Evolutionary conservation across 2,329 filamentous ascomycete genomes (phyloP), one percentile per base, ranked within the genome.

Genomic region (Fusarium luffae): DNA sequence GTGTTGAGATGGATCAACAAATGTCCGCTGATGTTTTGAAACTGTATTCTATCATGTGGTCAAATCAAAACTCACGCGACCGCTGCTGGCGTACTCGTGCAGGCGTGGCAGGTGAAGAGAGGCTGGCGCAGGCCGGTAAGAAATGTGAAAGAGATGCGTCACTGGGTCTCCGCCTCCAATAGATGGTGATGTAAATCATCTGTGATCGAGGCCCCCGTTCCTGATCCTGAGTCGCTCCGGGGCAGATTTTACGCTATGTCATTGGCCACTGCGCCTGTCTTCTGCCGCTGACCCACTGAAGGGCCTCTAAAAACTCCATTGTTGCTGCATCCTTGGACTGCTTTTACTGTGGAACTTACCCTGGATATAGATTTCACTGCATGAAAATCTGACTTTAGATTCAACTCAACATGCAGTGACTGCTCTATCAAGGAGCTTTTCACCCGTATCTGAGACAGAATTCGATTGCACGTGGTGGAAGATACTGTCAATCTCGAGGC

Each of bases 61-160:
- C 56, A 48, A 60, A 68, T 48, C 59, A 52, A 69, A 61, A 57
- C 68, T 71, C 73, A 75, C 73, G 71, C 70, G 72, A 71, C 63
- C 58, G 54, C 27, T 54, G 47, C 47, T 50, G 51, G 66, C 42
- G 68, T 47, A 68, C 67, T 68, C 54, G 54, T 60, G 54, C 37
- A 68, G 56, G 67, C 67, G 67, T 71, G 68, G 68, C 68, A 71
- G 68, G 49, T 69, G 44, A 69, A 68, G 59, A 68, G 59, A 69
- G 68, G 68, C 40, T 52, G 48, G 49, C 34, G 32, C 49, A 51
- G 49, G 23, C 63, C 60, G 61, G 60, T 59, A 54, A 70, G 60
- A 71, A 73, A 64, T 70, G 71, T 34, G 51, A 42, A 41, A 49
- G 40, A 41, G 54, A 32, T 66, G 62, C 68, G 73, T 75, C 71